Evolutionary conservation across 2,329 filamentous ascomycete species (phyloP).

Genomic region (Ceratocystis destructans): DNA sequence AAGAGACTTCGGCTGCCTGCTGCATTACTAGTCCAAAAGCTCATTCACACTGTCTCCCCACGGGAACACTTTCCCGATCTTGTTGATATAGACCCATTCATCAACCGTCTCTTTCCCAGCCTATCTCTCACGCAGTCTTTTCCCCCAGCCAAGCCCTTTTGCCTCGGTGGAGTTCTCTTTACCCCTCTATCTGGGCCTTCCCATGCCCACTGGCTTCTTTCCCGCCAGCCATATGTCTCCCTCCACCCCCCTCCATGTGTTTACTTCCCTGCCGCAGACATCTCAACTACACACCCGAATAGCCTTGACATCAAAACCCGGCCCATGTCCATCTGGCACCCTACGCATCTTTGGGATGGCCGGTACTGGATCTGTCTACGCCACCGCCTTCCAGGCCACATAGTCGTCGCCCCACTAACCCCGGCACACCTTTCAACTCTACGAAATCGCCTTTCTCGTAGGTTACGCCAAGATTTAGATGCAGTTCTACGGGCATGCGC

Average conservation of each 20-base stretch:
- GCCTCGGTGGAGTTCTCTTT: conserved; percentile 29
- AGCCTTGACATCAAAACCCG: not conserved
- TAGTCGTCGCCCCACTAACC: conserved; percentile 35
- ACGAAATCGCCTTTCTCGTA: conserved; percentile 30
- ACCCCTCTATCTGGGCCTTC: conserved; percentile 27
- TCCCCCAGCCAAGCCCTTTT: conserved; percentile 30
- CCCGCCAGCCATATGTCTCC: conserved; percentile 36
- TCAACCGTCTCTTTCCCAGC: conserved; percentile 37
- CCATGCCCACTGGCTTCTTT: conserved; percentile 35
- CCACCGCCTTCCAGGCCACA: conserved; percentile 30
- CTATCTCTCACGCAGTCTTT: conserved; percentile 24
- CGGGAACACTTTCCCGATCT: conserved; percentile 32
- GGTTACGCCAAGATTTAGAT: conserved; percentile 27
- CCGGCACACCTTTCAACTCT: conserved; percentile 35
- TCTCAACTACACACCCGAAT: not conserved
- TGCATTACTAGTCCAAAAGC: conserved; percentile 33
- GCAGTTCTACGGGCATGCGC: conserved; percentile 36
- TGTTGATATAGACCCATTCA: conserved; percentile 32
- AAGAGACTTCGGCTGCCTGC: conserved; percentile 26
- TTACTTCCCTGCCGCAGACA: too few relatives aligned
- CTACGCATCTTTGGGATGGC: conserved; percentile 40
- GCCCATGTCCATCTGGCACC: conserved; percentile 22
- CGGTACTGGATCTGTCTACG: conserved; percentile 46
- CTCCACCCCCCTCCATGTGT: conserved; percentile 20
- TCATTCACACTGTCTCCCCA: conserved; percentile 39